Evolutionary conservation across 345 rosid genomes (phyloP), one percentile per base, ranked within the genome.

Genomic region (Geranium rotundifolium): DNA sequence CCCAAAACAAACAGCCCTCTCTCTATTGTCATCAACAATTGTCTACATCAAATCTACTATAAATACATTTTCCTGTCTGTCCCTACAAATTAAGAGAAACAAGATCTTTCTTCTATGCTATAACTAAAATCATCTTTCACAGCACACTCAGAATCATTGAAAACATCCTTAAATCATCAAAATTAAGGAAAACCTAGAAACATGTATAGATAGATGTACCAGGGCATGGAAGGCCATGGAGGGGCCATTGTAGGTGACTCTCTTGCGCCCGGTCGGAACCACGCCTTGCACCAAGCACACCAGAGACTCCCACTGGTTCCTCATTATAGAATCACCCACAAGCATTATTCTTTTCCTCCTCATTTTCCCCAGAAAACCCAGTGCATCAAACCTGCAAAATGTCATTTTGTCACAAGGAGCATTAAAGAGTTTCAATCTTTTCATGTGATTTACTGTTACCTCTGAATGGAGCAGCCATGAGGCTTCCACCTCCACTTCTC

Each of bases 261-360:
- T 84, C 79, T 89, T 89, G 59, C 75, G 85, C 17, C 76, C 84
- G 13, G 75, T 81, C 30, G 96, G 95, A 64, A 92, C 66, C 41
- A 89, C 95, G 59, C 93, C 91, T 72, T 93, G 95, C 54, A 86
- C 91, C 59, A 93, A 80, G 65, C 99, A 93, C 63, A 86, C 96
- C 34, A 93, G 90, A 74, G 91, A 90, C 59, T 89, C 97, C 99
- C 97, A 93, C 23, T 93, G 99, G 80, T 93, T 93, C 76, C 99
- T 87, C 96, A 85, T 90, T 0, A 93, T 89, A 6, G 99, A 84
- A 79, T 93, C 99, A 58, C 99, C 99, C 18, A 93, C 91, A 57
- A 93, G 70, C 91, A 93, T 81, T 69, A 88, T 78, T 71, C 96
- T 87, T 69, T 88, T 90, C 72, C 66, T 77, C 65, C 97, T 90